Evolutionary conservation across 805 yeast genomes (phyloP), one percentile per base, ranked within the genome.

Genomic region (Kodamaea kaohsiungensis): DNA sequence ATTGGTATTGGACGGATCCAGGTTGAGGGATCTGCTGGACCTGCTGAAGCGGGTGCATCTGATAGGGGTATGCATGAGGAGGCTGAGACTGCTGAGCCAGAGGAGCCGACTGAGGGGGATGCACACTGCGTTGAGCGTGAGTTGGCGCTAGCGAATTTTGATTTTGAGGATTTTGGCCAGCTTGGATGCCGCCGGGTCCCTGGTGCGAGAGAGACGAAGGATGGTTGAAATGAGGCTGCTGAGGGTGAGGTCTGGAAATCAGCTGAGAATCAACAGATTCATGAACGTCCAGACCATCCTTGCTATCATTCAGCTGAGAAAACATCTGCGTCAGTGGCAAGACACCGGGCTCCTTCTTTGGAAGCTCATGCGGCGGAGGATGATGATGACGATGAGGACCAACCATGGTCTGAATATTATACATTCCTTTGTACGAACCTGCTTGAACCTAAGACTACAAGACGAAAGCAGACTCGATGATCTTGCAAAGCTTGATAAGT

Each of bases 321-420:
- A 42, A 42, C 15, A 42, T 42, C 25, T 42, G 46, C 22, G 46
- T 18, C 46, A 22, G 46, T 42, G 46, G 46, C 25, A 42, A 42
- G 8, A 42, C 46, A 42, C 25, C 46, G 13, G 19, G 19, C 46
- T 42, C 25, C 15, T 42, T 22, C 46, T 42, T 42, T 22, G 25
- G 25, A 10, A 30, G 5, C 35, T 30, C 35, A 30, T 30, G 35
- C 35, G 35, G 35, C 35, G 35, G 35, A 2, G 35, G 35, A 10
- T 30, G 51, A 13, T 38, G 51, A 18, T 38, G 52, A 35, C 16
- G 43, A 17, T 40, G 52, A 25, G 46, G 43, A 42, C 45, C 45
- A 19, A 50, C 53, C 53, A 50, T 50, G 40, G 53, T 50, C 42
- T 50, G 53, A 35, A 45, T 43, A 43, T 50, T 50, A 43, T 50